These are phyloP conservation scores for Oryza australiensis DNA, from an alignment of 176 grass and related monocot species.

Conservation along the genomic window DNA sequence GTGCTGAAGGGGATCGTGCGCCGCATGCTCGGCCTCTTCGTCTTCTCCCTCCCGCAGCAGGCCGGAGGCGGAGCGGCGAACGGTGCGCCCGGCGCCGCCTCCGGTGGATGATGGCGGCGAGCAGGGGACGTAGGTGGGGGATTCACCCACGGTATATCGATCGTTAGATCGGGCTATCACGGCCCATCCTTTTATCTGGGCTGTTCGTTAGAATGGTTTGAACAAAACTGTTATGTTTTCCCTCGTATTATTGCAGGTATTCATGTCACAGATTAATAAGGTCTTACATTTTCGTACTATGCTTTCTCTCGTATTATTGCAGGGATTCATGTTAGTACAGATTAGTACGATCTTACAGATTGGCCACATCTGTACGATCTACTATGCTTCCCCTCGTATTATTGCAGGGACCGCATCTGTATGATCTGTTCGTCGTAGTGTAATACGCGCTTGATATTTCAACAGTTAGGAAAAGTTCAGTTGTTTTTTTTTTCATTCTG, in stretches of 20 bases:
- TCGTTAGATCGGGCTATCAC: background rate
- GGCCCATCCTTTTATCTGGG: slow-evolving; percentile 34
- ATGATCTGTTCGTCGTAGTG: background rate
- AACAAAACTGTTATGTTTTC: too few species aligned
- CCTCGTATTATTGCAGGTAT: background rate
- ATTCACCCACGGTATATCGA: background rate
- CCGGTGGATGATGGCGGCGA: background rate
- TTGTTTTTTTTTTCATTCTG: background rate
- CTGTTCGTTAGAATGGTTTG: background rate
- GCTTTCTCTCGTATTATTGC: too few species aligned
- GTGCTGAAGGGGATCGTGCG: slow-evolving; percentile 39
- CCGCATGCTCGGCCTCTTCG: slow-evolving; percentile 8
- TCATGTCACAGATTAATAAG: background rate
- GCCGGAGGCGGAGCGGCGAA: background rate
- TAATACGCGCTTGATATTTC: background rate
- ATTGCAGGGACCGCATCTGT: background rate
- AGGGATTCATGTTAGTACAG: background rate
- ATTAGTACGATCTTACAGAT: too few species aligned
- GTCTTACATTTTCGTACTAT: too few species aligned
- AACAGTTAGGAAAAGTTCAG: background rate
- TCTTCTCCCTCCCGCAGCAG: background rate
- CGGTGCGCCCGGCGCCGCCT: background rate
- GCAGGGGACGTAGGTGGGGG: slow-evolving; percentile 1
- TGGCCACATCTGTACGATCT: too few species aligned
- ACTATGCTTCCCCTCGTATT: too few species aligned